Conservation (phyloP, 2,329 filamentous ascomycete genomes). For the Colletotrichum kahawae region DNA sequence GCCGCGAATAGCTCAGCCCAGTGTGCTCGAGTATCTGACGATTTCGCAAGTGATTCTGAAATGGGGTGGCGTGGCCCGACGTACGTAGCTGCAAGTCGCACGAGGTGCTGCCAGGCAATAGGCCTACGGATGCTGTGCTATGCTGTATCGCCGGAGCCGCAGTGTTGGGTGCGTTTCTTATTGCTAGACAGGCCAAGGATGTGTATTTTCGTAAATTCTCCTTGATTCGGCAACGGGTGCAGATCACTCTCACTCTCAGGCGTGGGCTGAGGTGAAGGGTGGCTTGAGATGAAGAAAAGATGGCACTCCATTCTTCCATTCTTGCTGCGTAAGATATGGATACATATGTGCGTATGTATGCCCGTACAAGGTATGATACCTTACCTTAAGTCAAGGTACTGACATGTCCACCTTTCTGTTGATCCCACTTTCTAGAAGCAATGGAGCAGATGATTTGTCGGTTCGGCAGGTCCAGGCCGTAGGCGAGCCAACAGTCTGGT, state of each 20-base stretch:
- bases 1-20: neutral
- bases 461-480: neutral
- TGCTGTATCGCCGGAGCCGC: neutral
- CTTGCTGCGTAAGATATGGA: no score
- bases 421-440: neutral
- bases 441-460: neutral
- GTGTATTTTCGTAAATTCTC: neutral
- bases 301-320: neutral
- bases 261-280: neutral
- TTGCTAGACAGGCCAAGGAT: neutral
- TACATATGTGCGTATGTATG: no score
- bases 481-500: neutral
- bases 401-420: neutral
- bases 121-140: neutral
- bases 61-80: neutral
- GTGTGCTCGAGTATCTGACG: neutral
- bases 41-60: slow-evolving; percentile 3
- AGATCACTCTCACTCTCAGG: neutral
- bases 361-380: no score
- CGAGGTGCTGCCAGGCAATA: neutral
- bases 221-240: neutral
- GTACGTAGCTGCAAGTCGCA: neutral
- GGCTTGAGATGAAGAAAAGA: neutral
- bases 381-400: no score
- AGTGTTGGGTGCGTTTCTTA: neutral